phyloP scores from a whole-genome alignment of 306 rosid genomes.

The Crataegus laevigata region DNA sequence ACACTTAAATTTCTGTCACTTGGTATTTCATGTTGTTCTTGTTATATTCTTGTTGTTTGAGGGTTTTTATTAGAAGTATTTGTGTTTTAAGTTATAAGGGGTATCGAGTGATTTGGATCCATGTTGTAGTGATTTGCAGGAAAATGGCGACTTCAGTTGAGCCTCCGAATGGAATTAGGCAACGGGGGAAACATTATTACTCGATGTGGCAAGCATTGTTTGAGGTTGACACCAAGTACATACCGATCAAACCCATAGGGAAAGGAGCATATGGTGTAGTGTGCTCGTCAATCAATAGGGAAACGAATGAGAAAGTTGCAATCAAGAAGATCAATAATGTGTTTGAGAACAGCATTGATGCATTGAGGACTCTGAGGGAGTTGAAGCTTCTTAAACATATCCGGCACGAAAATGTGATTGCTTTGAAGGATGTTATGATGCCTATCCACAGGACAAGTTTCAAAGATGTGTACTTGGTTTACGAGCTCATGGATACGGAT shows the following conservation, averaged over 20 bases:
- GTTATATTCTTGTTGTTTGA: conserved; percentile 3
- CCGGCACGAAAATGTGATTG: conserved; percentile 73
- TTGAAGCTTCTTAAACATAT: conserved; percentile 66
- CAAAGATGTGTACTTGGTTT: conserved; percentile 81
- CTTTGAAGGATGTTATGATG: conserved; percentile 83
- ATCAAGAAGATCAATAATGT: conserved; percentile 77
- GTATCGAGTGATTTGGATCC: conserved; percentile 10
- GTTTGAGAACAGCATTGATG: conserved; percentile 56
- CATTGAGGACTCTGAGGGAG: conserved; percentile 76
- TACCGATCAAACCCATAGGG: conserved; percentile 77
- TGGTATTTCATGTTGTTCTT: conserved; percentile 10
- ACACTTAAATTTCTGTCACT: neutral
- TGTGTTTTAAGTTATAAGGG: neutral
- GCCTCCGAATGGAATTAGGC: conserved; percentile 52
- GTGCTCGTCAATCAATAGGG: conserved; percentile 69
- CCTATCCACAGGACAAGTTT: conserved; percentile 51
- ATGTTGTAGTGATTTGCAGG: conserved; percentile 24
- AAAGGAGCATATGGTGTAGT: conserved; percentile 82
- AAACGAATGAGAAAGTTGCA: conserved; percentile 76
- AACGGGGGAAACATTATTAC: conserved; percentile 59
- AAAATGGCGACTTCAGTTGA: conserved; percentile 66
- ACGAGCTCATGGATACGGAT: conserved; percentile 94
- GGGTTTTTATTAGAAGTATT: neutral
- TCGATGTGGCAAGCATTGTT: conserved; percentile 69
- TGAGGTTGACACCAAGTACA: conserved; percentile 74